Evolutionary conservation across 208 protist genomes (phyloP).

Genomic region (Porcisia hertigi): DNA sequence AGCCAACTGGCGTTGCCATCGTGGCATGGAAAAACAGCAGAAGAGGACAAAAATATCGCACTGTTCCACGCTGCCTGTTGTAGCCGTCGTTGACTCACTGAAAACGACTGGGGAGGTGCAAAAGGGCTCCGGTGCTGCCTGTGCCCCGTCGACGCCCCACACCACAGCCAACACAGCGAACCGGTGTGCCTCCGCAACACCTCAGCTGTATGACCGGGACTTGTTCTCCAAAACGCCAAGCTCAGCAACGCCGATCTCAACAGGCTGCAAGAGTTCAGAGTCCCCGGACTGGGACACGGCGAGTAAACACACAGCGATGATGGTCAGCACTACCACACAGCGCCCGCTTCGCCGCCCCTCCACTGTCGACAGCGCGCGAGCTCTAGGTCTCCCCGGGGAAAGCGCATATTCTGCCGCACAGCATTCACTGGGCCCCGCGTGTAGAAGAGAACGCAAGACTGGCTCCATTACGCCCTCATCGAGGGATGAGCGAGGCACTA

Average conservation of each 20-base stretch:
- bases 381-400: neutral
- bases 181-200: neutral
- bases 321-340: slow-evolving; percentile 7
- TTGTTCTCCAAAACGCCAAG: neutral
- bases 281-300: neutral
- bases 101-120: neutral
- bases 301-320: neutral
- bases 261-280: too few species aligned
- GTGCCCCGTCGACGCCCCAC: neutral
- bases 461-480: neutral
- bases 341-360: slow-evolving; percentile 7
- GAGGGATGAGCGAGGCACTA: neutral
- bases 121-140: neutral
- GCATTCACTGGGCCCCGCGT: too few species aligned
- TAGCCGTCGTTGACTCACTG: neutral
- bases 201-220: neutral
- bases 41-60: neutral
- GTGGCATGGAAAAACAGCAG: slow-evolving; percentile 1
- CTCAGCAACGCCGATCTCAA: too few species aligned
- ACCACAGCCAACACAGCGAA: neutral
- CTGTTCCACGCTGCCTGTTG: neutral
- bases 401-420: neutral
- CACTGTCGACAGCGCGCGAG: neutral
- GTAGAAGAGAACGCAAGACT: neutral
- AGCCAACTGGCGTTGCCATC: neutral